Conservation (phyloP, 257 asterid genomes). For the Nicotiana obtusifolia region DNA sequence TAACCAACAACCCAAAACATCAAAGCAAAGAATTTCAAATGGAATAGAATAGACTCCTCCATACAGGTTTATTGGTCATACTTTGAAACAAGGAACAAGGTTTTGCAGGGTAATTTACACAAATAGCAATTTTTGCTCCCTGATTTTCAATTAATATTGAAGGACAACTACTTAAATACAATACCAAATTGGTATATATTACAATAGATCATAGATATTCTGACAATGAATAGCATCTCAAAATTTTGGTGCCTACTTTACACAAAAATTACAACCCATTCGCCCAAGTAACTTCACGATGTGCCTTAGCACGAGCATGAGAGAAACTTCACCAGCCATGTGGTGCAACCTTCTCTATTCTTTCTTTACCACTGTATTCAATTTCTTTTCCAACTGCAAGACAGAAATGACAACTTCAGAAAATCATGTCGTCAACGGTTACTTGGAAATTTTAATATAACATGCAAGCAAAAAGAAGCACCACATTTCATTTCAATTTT, state of each 20-base stretch:
- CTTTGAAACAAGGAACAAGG: not conserved
- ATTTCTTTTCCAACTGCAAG: slow-evolving; percentile 70
- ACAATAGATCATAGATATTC: slow-evolving; percentile 13
- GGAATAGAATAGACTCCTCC: not conserved
- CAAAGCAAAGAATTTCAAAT: not conserved
- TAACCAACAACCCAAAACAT: not conserved
- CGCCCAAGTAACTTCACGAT: not conserved
- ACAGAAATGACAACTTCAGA: not conserved
- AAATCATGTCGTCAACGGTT: not conserved
- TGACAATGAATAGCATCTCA: slow-evolving; percentile 23
- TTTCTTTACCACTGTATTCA: slow-evolving; percentile 17
- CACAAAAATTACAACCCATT: slow-evolving; percentile 8
- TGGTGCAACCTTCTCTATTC: not conserved
- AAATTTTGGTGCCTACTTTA: slow-evolving; percentile 20
- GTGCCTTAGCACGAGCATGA: not conserved
- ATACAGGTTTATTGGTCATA: not conserved
- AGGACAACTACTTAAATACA: not conserved
- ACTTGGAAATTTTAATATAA: not conserved
- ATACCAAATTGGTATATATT: slow-evolving; percentile 13
- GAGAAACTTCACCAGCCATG: not conserved
- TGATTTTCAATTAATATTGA: not conserved
- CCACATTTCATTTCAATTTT: not conserved
- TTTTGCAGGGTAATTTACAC: not conserved
- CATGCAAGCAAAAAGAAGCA: not conserved
- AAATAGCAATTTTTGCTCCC: not conserved